Conservation (phyloP, 164 flowering plant species). For the Nymphaea colorata region DNA sequence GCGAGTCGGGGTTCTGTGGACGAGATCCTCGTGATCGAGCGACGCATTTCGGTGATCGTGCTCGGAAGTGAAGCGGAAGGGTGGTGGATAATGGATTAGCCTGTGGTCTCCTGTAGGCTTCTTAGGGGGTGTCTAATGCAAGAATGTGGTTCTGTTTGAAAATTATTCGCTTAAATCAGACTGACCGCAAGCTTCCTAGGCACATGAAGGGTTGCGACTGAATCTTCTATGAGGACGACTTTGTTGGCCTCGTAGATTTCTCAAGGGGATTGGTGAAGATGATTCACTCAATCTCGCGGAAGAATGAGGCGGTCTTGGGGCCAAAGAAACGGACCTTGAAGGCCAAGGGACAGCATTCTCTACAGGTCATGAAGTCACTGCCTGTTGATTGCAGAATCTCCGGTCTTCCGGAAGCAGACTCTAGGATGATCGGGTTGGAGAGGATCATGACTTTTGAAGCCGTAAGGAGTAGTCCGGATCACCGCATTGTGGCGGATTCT, state of each 20-base stretch:
- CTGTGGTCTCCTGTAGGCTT: not conserved
- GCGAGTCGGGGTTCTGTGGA: not conserved
- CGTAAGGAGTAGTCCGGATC: conserved; percentile 8
- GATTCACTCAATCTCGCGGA: not conserved
- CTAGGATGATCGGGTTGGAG: not conserved
- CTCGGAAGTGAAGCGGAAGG: not conserved
- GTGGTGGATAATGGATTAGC: not conserved
- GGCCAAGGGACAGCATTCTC: conserved; percentile 18
- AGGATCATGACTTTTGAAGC: conserved; percentile 6
- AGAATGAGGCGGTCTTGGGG: conserved; percentile 3
- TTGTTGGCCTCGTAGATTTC: not conserved
- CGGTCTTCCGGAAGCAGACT: conserved; percentile 17
- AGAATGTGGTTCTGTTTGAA: not conserved
- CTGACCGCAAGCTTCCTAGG: not conserved
- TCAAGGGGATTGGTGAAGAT: not conserved
- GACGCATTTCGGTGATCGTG: not conserved
- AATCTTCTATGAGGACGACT: not conserved
- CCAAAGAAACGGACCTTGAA: conserved; percentile 13
- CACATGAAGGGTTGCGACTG: not conserved
- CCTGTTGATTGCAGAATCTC: conserved; percentile 39
- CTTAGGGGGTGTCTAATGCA: not conserved
- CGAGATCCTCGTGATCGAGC: not conserved
- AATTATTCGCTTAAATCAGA: not conserved
- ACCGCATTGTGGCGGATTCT: conserved; percentile 6
- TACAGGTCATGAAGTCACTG: conserved; percentile 41